These are phyloP conservation scores for Phialemonium atrogriseum DNA, from an alignment of 2,329 filamentous ascomycete species.

Conservation along the genomic window DNA sequence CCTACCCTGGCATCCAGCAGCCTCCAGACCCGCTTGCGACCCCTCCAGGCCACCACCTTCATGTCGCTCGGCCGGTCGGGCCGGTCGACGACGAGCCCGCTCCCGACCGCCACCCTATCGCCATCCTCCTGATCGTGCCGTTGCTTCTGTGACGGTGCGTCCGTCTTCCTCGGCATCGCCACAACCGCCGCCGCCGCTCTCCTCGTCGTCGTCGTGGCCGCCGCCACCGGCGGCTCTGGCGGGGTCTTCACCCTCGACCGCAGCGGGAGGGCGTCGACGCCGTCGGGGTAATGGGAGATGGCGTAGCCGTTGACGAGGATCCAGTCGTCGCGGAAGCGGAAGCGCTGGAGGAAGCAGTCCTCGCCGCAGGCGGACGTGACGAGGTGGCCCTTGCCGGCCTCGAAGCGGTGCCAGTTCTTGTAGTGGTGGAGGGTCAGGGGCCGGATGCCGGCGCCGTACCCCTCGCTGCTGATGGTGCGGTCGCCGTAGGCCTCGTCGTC, in stretches of 20 bases:
- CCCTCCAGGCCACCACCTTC: constrained; percentile 26
- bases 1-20: constrained; percentile 29
- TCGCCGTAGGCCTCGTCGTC: constrained; percentile 21
- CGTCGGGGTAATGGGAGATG: constrained; percentile 32
- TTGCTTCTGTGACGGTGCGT: neutral
- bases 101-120: constrained; percentile 12
- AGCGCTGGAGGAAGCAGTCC: constrained; percentile 37
- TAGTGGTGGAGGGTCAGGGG: constrained; percentile 33
- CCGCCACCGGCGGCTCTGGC: constrained; percentile 4
- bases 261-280: constrained; percentile 16
- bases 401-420: constrained; percentile 27
- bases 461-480: constrained; percentile 24
- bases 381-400: constrained; percentile 31
- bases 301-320: constrained; percentile 38
- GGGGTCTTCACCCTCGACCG: constrained; percentile 5
- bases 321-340: constrained; percentile 36
- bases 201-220: neutral
- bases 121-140: constrained; percentile 5
- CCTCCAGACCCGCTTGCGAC: constrained; percentile 28
- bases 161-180: neutral
- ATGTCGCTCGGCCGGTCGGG: constrained; percentile 15
- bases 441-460: constrained; percentile 22
- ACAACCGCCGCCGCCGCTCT: neutral
- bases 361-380: constrained; percentile 35
- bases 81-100: constrained; percentile 24